Evolutionary conservation across 768 basidiomycete species (phyloP).

Genomic region (Lactifluus rugatus): DNA sequence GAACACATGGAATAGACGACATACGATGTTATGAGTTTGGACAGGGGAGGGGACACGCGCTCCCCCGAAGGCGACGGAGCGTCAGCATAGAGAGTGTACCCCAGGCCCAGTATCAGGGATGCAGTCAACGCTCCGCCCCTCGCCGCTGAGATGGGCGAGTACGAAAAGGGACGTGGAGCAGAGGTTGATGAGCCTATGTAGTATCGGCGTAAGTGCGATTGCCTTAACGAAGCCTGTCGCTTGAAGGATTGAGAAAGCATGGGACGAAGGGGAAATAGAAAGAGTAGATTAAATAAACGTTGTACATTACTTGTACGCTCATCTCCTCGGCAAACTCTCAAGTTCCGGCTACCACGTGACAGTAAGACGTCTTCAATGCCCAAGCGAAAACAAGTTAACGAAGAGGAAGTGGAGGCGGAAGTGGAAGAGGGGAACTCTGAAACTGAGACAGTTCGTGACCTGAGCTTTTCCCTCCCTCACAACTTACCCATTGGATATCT

Average conservation of each 20-base stretch:
- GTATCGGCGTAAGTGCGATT: background rate
- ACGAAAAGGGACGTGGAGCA: background rate
- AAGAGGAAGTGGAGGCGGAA: conserved; percentile 14
- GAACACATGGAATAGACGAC: conserved; percentile 77
- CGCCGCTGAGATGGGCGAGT: conserved; percentile 6
- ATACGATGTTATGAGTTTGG: conserved; percentile 56
- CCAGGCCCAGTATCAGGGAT: conserved; percentile 11
- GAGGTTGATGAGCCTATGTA: background rate
- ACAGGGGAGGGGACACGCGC: conserved; percentile 19
- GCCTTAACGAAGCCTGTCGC: background rate
- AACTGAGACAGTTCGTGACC: conserved; percentile 34
- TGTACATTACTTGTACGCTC: too few species aligned
- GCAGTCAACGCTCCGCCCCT: conserved; percentile 11
- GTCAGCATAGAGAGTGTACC: conserved; percentile 22
- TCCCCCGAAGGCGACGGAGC: conserved; percentile 5
- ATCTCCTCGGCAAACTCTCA: background rate
- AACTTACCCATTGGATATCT: background rate
- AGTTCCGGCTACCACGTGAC: background rate
- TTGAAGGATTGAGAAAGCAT: background rate
- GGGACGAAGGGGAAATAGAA: background rate
- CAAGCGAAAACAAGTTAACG: conserved; percentile 42
- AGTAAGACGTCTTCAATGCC: conserved; percentile 34
- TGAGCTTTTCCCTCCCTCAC: conserved; percentile 16
- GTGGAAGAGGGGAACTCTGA: conserved; percentile 28
- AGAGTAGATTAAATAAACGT: background rate